Percentiles rank a stretch among this genome's conserved stretches.
These are phyloP conservation scores for Zoysia japonica DNA, from an alignment of 176 grass and related monocot species.

Conservation along the genomic window DNA sequence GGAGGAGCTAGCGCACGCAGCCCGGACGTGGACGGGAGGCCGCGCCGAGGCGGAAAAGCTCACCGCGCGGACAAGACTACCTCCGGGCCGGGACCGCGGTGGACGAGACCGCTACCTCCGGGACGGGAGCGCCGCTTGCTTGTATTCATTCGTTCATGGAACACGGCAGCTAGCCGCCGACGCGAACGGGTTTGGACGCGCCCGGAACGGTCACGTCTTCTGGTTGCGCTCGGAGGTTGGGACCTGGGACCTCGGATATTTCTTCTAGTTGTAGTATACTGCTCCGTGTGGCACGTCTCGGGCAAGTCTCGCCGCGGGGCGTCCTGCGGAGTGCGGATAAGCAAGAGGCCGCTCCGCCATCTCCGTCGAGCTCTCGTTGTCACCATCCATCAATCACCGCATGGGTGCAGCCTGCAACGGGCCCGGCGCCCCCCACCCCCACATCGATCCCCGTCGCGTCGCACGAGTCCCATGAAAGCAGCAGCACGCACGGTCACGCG, in stretches of 20 bases:
- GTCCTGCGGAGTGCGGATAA: too few relatives aligned
- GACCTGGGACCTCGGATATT: too few relatives aligned
- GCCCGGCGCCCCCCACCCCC: neutral
- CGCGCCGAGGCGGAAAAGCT: neutral
- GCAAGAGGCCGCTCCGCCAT: neutral
- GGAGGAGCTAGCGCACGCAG: neutral
- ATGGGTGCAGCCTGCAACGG: neutral
- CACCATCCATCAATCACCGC: too few relatives aligned
- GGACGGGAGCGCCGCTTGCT: conserved; percentile 6
- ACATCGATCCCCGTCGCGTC: neutral
- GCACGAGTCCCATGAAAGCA: neutral
- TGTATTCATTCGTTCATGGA: neutral
- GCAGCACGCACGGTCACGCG: neutral
- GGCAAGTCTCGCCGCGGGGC: neutral
- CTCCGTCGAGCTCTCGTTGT: neutral
- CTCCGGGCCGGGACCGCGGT: neutral
- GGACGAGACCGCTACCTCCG: neutral
- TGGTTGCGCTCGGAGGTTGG: neutral
- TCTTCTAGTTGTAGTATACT: too few relatives aligned
- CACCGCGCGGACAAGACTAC: neutral
- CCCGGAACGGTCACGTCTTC: conserved; percentile 14
- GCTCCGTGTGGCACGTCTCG: neutral
- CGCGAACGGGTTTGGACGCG: conserved; percentile 2
- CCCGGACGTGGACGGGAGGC: neutral
- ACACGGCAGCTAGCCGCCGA: conserved; percentile 12